Evolutionary conservation across 441 rosid genomes (phyloP), one percentile per base, ranked within the genome.

Genomic region (Euphorbia neoarborescens): DNA sequence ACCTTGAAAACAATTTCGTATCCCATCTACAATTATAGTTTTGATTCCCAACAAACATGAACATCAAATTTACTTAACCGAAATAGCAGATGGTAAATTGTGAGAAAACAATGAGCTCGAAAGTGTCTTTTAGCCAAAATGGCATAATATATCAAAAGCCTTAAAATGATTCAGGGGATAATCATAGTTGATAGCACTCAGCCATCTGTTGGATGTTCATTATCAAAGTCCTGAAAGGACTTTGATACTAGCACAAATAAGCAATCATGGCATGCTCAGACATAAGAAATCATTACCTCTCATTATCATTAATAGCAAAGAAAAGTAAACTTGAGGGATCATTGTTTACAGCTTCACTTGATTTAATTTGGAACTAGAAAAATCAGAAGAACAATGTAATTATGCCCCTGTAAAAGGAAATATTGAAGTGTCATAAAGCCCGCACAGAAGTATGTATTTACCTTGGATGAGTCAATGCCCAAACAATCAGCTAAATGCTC

Each of bases 401-500:
- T 63, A 65, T 53, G 19, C 51, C 73, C 51, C 73, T 48, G 62
- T 44, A 53, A 50, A 56, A 12, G 61, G 30, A 62, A 66, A 75
- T 62, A 70, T 58, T 44, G 66, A 10, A 40, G 10, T 17, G 25
- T 68, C 38, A 48, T 17, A 71, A 54, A 65, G 69, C 63, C 57
- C 28, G 19, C 70, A 53, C 15, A 57, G 66, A 71, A 70, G 68
- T 68, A 53, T 65, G 60, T 54, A 48, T 71, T 80, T 85, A 94
- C 99, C 97, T 87, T 92, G 53, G 98, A 89, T 69, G 97, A 86
- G 80, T 94, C 98, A 50, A 94, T 91, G 76, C 99, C 99, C 80
- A 94, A 77, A 81, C 99, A 94, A 81, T 90, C 89, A 75, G 99
- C 99, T 83, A 94, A 75, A 30, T 91, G 91, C 80, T 79, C 99